Conservation (phyloP, 179 eudicot species). For the Pouteria campechiana region DNA sequence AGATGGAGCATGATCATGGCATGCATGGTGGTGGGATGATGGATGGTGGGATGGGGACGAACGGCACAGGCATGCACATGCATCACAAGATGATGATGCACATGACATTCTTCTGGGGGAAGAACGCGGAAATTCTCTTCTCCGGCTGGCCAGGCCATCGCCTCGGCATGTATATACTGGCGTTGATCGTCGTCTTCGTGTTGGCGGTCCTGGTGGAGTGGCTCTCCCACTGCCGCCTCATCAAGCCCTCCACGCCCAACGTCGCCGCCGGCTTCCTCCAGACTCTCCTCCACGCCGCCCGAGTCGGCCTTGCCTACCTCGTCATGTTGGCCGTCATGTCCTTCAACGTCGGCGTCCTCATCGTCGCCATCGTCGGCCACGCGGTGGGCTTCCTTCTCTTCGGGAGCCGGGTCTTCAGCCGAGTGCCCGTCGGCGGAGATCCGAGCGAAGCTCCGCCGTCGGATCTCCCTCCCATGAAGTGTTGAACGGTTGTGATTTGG, state of each 20-base stretch:
- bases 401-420: constrained; percentile 17
- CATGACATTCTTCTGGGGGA: constrained; percentile 73
- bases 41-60: too few species aligned
- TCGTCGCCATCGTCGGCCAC: constrained; percentile 42
- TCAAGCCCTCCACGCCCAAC: constrained; percentile 7
- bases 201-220: constrained; percentile 22
- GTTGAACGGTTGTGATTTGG: too few species aligned
- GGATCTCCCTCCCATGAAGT: constrained; percentile 13
- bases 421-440: too few species aligned
- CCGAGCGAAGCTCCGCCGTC: background rate
- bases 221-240: constrained; percentile 18
- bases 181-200: constrained; percentile 28
- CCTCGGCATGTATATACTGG: constrained; percentile 23
- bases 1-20: too few species aligned
- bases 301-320: constrained; percentile 45
- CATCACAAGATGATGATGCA: constrained; percentile 49
- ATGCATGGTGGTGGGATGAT: too few species aligned
- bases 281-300: constrained; percentile 22
- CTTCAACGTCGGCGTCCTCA: constrained; percentile 48
- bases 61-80: constrained; percentile 9
- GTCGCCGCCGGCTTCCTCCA: constrained; percentile 16
- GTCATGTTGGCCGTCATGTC: constrained; percentile 77
- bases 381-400: constrained; percentile 30
- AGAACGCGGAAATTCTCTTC: constrained; percentile 24
- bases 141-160: constrained; percentile 33